Percentiles rank a stretch among this genome's conserved stretches.
Conservation (phyloP, 2,329 filamentous ascomycete species). For the Lachnellula occidentalis region DNA sequence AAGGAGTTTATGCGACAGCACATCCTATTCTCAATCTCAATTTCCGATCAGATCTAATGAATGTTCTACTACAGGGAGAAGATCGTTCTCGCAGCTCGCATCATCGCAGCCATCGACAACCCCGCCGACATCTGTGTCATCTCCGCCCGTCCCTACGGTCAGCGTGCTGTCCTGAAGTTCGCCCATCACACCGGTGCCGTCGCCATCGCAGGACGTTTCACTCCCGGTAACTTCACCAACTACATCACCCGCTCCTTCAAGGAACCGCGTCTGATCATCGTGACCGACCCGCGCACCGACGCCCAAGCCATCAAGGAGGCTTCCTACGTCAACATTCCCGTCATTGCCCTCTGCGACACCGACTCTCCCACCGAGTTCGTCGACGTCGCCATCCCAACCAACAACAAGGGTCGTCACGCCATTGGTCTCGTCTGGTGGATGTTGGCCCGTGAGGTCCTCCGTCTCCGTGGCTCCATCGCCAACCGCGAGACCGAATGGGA, state of each 20-base stretch:
- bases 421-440: constrained; percentile 99
- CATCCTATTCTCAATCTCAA: background rate
- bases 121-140: constrained; percentile 98
- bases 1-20: background rate
- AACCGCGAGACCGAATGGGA: constrained; percentile 97
- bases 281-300: constrained; percentile 99
- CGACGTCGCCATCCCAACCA: constrained; percentile 99
- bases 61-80: constrained; percentile 70
- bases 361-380: constrained; percentile 99
- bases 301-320: constrained; percentile 99
- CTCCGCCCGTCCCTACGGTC: constrained; percentile 98
- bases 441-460: constrained; percentile 98
- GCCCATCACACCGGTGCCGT: constrained; percentile 96
- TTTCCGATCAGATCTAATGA: constrained; percentile 18
- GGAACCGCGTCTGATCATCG: constrained; percentile 98
- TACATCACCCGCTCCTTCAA: constrained; percentile 99
- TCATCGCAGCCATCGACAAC: constrained; percentile 99
- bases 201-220: constrained; percentile 99
- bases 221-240: constrained; percentile 99
- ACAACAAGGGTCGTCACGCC: constrained; percentile 99
- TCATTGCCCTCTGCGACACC: constrained; percentile 98
- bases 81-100: constrained; percentile 96
- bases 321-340: constrained; percentile 99
- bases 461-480: constrained; percentile 93
- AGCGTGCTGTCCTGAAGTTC: constrained; percentile 99